Conservation (phyloP, 352 stramenopile genomes). For the Phytophthora nicotianae region DNA sequence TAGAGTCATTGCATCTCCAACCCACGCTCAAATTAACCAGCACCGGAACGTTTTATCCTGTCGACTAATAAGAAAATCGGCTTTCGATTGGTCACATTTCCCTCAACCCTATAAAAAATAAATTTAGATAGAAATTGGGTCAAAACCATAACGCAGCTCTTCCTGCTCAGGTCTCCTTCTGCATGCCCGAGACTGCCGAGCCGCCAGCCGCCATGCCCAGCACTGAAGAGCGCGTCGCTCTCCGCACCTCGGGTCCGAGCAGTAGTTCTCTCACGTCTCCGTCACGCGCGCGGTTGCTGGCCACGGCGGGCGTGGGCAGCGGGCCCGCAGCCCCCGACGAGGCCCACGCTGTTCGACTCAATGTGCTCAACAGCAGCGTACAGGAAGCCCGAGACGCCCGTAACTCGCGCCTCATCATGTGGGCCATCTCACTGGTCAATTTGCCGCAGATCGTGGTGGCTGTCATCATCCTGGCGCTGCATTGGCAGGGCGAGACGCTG, state of each 20-base stretch:
- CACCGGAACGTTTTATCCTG: neutral
- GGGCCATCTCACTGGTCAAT: constrained; percentile 77
- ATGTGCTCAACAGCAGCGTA: constrained; percentile 85
- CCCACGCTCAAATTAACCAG: neutral
- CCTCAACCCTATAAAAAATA: constrained; percentile 3
- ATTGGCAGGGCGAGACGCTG: constrained; percentile 71
- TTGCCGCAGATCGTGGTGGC: constrained; percentile 74
- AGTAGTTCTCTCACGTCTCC: constrained; percentile 31
- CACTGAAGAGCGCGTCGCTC: constrained; percentile 36
- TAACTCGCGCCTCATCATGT: constrained; percentile 84
- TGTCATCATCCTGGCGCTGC: constrained; percentile 59
- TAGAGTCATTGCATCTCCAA: constrained; percentile 5
- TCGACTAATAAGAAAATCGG: constrained; percentile 9
- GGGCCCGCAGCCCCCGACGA: constrained; percentile 52
- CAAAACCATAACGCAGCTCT: neutral
- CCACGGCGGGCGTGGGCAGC: constrained; percentile 29
- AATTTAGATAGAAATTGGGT: constrained; percentile 6
- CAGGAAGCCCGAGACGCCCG: constrained; percentile 79
- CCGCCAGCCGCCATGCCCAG: constrained; percentile 24
- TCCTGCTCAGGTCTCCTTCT: constrained; percentile 3
- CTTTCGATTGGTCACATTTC: constrained; percentile 8
- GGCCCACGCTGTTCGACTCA: constrained; percentile 80
- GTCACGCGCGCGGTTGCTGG: constrained; percentile 34
- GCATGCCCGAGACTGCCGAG: constrained; percentile 28
- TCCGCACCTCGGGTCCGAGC: constrained; percentile 24